These are phyloP conservation scores for Iodosphaeria phyllophila DNA, from an alignment of 2,329 filamentous ascomycete species.

Conservation along the genomic window DNA sequence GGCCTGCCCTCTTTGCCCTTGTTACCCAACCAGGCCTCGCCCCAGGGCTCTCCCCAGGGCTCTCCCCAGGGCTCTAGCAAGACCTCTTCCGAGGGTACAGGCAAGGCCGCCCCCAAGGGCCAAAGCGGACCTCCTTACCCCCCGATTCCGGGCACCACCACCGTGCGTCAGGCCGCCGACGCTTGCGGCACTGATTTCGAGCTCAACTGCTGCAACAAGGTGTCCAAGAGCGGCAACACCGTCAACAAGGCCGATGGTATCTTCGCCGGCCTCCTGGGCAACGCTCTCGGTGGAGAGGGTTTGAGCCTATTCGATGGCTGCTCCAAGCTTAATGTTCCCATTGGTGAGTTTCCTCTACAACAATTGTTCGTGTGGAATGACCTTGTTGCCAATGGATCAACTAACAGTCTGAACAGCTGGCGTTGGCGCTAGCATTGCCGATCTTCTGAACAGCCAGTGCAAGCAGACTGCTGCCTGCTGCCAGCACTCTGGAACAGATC, in stretches of 20 bases:
- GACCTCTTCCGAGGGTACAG: too few species aligned
- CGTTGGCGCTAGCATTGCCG: conserved; percentile 6
- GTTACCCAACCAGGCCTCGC: too few species aligned
- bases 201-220: conserved; percentile 15
- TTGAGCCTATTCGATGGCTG: conserved; percentile 13
- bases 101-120: neutral
- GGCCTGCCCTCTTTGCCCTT: too few species aligned
- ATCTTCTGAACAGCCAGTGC: conserved; percentile 12
- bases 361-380: too few species aligned
- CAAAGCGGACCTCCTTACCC: conserved; percentile 1
- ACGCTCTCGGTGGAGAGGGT: conserved; percentile 6
- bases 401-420: too few species aligned
- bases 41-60: too few species aligned
- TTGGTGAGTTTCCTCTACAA: conserved; percentile 6
- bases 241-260: conserved; percentile 8
- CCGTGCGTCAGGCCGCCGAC: conserved; percentile 11
- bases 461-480: conserved; percentile 14
- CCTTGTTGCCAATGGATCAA: too few species aligned
- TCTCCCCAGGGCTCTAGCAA: too few species aligned
- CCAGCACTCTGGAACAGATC: conserved; percentile 10
- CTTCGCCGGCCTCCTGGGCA: conserved; percentile 9
- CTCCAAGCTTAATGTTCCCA: conserved; percentile 12
- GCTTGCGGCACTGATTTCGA: conserved; percentile 11
- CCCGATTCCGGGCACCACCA: conserved; percentile 7
- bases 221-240: conserved; percentile 10